Evolutionary conservation across 805 yeast genomes (phyloP).

Genomic region (Yamadazyma phyllophila): DNA sequence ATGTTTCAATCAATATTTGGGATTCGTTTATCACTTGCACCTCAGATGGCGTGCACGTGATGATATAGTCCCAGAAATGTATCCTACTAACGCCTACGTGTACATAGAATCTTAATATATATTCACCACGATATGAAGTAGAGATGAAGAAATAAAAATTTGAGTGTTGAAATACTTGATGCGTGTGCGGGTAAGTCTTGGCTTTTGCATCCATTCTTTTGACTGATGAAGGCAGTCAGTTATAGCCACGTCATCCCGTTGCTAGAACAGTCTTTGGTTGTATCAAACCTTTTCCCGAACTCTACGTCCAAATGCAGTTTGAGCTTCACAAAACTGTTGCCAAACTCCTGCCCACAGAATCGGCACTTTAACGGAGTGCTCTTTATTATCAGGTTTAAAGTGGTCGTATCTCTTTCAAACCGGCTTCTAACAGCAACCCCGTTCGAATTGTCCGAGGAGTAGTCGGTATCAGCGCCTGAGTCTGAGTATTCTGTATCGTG

Average conservation of each 20-base stretch:
- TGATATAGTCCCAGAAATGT: constrained; percentile 27
- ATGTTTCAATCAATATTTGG: constrained; percentile 26
- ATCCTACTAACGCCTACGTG: background rate
- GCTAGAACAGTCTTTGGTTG: constrained; percentile 16
- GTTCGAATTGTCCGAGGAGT: constrained; percentile 5
- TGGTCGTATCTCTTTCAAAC: constrained; percentile 6
- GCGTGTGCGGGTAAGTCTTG: background rate
- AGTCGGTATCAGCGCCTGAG: constrained; percentile 3
- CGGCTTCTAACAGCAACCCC: background rate
- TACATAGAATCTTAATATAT: background rate
- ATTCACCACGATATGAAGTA: background rate
- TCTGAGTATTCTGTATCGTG: constrained; percentile 9
- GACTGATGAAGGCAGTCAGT: too few species aligned
- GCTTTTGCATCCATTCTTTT: too few species aligned
- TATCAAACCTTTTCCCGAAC: constrained; percentile 18
- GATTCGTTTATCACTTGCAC: constrained; percentile 43
- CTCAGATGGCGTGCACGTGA: constrained; percentile 36
- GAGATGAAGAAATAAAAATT: background rate
- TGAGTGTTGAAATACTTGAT: too few species aligned
- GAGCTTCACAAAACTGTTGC: constrained; percentile 21
- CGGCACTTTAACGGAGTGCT: constrained; percentile 25
- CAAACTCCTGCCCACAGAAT: constrained; percentile 26
- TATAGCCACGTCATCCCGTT: constrained; percentile 10
- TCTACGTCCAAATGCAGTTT: constrained; percentile 29
- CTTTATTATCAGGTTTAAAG: constrained; percentile 16